These are phyloP conservation scores for Ormosia emarginata DNA, from an alignment of 306 rosid species.

Conservation along the genomic window DNA sequence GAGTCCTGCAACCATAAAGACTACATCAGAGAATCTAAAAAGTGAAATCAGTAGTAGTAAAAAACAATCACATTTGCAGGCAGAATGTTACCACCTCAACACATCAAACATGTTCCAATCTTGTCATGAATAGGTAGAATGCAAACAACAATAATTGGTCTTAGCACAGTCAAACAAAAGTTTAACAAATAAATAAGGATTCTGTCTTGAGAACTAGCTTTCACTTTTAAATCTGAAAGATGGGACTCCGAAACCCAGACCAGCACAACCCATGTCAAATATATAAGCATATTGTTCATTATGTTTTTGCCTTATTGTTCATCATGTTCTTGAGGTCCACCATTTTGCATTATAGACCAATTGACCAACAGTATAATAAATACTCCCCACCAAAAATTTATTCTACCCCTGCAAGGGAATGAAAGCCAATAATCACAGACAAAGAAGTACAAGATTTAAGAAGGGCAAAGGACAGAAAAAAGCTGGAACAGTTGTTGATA, in stretches of 20 bases:
- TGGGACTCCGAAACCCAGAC: background rate
- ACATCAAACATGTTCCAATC: background rate
- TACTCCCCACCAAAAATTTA: background rate
- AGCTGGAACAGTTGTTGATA: background rate
- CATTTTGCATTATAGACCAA: background rate
- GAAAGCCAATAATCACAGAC: background rate
- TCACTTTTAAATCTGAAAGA: background rate
- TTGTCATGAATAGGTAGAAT: background rate
- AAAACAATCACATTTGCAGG: background rate
- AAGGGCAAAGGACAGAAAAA: background rate
- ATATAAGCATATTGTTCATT: background rate
- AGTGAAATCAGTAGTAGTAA: background rate
- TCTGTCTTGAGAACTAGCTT: background rate
- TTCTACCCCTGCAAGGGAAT: background rate
- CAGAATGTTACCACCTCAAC: background rate
- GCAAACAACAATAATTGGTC: background rate
- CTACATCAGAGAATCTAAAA: background rate
- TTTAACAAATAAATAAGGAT: background rate
- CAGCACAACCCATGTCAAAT: background rate
- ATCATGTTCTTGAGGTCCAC: background rate
- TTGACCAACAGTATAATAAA: background rate
- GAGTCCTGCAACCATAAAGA: slow-evolving; percentile 47
- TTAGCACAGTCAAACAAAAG: background rate
- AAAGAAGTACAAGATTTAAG: background rate
- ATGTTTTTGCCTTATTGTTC: background rate